Evolutionary conservation across 2,329 filamentous ascomycete genomes (phyloP).

Genomic region (Pseudogymnoascus sp.): DNA sequence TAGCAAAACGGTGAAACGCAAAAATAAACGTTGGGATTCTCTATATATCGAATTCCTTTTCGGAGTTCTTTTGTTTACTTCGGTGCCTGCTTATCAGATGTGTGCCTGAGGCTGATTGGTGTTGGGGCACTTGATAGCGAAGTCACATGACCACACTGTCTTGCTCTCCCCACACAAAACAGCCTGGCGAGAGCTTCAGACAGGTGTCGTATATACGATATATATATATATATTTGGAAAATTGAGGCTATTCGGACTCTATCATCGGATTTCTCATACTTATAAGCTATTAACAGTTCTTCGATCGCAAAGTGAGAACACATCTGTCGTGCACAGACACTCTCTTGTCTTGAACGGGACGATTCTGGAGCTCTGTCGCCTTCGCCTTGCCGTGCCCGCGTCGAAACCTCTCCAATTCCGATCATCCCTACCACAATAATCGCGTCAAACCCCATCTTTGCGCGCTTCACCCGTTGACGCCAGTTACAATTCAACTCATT

Average conservation of each 20-base stretch:
- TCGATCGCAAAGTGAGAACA: neutral
- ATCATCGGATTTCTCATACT: neutral
- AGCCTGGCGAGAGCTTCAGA: neutral
- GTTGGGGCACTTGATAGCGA: neutral
- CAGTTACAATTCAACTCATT: conserved; percentile 5
- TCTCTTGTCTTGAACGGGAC: neutral
- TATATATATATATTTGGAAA: neutral
- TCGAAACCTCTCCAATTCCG: conserved; percentile 6
- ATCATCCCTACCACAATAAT: conserved; percentile 8
- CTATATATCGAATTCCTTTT: conserved; percentile 7
- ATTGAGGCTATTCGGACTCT: conserved; percentile 6
- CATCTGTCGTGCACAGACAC: conserved; percentile 4
- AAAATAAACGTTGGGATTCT: conserved; percentile 1
- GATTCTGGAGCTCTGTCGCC: conserved; percentile 5
- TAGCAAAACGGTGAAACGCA: neutral
- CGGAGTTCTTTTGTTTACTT: neutral
- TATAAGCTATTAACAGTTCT: neutral
- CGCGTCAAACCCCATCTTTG: conserved; percentile 7
- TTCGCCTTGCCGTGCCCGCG: conserved; percentile 4
- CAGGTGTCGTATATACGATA: neutral
- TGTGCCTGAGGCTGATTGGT: neutral
- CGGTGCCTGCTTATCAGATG: conserved; percentile 7
- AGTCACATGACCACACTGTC: neutral
- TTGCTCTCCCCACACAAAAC: neutral
- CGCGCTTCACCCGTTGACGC: conserved; percentile 6